phyloP scores from a whole-genome alignment of 257 asterid species.

The Jacaranda mimosifolia region DNA sequence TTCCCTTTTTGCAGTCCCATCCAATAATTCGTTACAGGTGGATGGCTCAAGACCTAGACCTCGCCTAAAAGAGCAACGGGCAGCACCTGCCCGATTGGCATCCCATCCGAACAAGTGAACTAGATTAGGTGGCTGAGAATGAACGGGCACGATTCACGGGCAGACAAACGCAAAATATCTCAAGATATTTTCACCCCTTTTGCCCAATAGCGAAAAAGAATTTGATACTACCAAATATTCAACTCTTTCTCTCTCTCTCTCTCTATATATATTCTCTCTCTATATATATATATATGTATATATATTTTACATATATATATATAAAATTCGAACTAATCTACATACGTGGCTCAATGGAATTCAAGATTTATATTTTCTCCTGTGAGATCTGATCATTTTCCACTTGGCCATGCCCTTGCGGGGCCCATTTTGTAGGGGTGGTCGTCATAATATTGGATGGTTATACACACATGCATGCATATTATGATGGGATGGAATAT shows the following conservation, averaged over 20 bases:
- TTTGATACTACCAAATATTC: slow-evolving; percentile 37
- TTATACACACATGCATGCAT: not conserved
- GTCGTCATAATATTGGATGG: not conserved
- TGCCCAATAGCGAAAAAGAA: slow-evolving; percentile 40
- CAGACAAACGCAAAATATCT: slow-evolving; percentile 33
- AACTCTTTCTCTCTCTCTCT: slow-evolving; percentile 11
- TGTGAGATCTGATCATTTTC: slow-evolving; percentile 9
- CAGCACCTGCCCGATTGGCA: slow-evolving; percentile 34
- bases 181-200: slow-evolving; percentile 32
- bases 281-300: too few species aligned
- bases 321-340: not conserved
- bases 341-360: slow-evolving; percentile 51
- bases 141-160: slow-evolving; percentile 31
- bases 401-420: slow-evolving; percentile 20
- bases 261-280: not conserved
- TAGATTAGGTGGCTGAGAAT: slow-evolving; percentile 33
- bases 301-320: too few species aligned
- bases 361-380: slow-evolving; percentile 45
- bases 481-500: too few species aligned
- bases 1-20: too few species aligned
- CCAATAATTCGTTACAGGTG: not conserved
- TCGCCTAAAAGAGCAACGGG: slow-evolving; percentile 29
- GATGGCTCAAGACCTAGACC: slow-evolving; percentile 16
- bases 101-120: slow-evolving; percentile 4
- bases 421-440: not conserved